Evolutionary conservation across 2,329 filamentous ascomycete species (phyloP), one percentile per base, ranked within the genome.

Genomic region (Endoconidiophora laricicola): DNA sequence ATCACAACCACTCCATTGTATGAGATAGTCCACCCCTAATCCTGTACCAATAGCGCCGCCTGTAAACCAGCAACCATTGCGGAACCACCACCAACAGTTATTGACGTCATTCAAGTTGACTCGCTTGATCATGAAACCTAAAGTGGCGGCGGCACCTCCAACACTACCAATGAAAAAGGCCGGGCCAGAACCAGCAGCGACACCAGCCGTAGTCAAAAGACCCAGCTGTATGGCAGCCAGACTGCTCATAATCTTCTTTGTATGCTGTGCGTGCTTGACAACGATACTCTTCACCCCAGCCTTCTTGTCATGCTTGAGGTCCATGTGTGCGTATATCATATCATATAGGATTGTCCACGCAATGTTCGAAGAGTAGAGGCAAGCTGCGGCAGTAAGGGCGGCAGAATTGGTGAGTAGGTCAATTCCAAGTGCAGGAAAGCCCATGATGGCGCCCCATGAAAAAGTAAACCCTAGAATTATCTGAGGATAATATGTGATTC

Each of bases 311-410:
- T 94, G 86, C 59, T 81, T 81, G 62, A 90, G 82, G 59, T 94
- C 86, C 79, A 91, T 90, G 61, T 93, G 86, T 12, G 86, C 86
- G 63, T 94, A 94, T 29, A 94, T 86, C 78, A 91, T 93, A 62
- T 94, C 86, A 62, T 93, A 94, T 38, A 93, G 66, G 23, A 93
- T 73, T 0, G 86, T 93, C 87, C 87, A 94, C 2, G 84, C 79
- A 22, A 91, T 71, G 57, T 87, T 91, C 41, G 82, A 86, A 9
- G 74, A 67, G 61, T 93, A 93, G 45, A 94, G 67, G 52, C 75
- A 76, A 2, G 71, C 76, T 1, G 83, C 83, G 1, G 82, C 78
- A 3, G 72, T 68, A 52, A 85, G 61, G 2, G 83, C 82, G 1
- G 74, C 63, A 20, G 66, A 66, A 55, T 82, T 75, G 4, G 74